A percentile compares a stretch with the other conserved stretches of the same genome.
Conservation (phyloP, 352 stramenopile genomes). For the Phytophthora fragariaefolia region DNA sequence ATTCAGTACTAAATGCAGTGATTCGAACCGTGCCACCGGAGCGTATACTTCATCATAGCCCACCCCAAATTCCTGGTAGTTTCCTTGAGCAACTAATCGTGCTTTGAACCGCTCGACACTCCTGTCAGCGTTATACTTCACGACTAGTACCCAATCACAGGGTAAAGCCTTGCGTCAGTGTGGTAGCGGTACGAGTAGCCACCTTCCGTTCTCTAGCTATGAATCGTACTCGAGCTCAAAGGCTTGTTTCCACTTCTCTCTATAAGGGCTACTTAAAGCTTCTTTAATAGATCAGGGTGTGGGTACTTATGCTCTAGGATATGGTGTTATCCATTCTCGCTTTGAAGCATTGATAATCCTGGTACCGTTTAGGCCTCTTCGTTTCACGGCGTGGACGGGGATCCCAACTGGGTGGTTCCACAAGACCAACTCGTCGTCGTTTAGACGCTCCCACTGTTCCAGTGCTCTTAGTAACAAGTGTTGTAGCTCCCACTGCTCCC, state of each 20-base stretch:
- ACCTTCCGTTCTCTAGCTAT: background rate
- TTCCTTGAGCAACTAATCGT: slow-evolving; percentile 6
- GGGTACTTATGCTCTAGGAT: too few species aligned
- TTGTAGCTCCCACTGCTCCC: background rate
- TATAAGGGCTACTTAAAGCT: background rate
- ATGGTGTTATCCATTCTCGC: too few species aligned
- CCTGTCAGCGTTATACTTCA: slow-evolving; percentile 3
- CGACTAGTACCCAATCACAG: slow-evolving; percentile 6
- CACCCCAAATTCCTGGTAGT: slow-evolving; percentile 3
- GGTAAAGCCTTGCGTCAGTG: slow-evolving; percentile 5
- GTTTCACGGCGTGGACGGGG: too few species aligned
- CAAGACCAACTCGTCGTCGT: too few species aligned
- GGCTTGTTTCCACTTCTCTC: background rate
- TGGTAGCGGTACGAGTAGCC: background rate
- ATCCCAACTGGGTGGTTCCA: too few species aligned
- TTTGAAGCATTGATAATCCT: too few species aligned
- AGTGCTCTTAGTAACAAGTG: background rate
- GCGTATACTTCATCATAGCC: too few species aligned
- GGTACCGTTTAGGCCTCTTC: too few species aligned
- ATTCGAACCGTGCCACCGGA: slow-evolving; percentile 2
- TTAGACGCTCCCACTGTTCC: too few species aligned
- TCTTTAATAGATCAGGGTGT: background rate
- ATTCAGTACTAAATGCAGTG: background rate
- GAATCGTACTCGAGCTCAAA: background rate
- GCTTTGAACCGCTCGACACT: slow-evolving; percentile 1